Percentiles rank a stretch among this genome's conserved stretches.
phyloP scores from a whole-genome alignment of 352 stramenopile species.

The Saprolegnia parasitica region DNA sequence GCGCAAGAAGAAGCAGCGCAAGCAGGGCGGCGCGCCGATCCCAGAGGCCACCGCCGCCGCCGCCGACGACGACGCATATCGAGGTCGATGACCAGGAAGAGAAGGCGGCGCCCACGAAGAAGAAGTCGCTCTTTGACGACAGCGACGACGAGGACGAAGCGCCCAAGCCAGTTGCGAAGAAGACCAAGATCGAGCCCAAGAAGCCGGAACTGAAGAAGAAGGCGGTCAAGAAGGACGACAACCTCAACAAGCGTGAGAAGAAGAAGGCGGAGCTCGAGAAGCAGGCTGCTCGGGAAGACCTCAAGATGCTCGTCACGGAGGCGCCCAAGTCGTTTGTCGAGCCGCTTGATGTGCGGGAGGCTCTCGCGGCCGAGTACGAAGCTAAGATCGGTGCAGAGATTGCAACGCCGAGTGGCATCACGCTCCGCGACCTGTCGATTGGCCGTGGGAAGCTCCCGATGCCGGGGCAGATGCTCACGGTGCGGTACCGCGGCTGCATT shows the following conservation, averaged over 20 bases:
- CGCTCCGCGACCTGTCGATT: constrained; percentile 49
- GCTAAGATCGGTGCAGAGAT: constrained; percentile 48
- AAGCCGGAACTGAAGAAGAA: constrained; percentile 30
- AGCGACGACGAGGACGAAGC: constrained; percentile 29
- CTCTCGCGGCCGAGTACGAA: constrained; percentile 49
- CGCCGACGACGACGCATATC: constrained; percentile 30
- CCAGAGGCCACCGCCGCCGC: constrained; percentile 33
- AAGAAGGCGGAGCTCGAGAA: constrained; percentile 36
- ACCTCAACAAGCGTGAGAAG: constrained; percentile 35
- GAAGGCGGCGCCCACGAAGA: constrained; percentile 26
- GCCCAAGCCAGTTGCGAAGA: constrained; percentile 31
- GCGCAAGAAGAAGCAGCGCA: constrained; percentile 78
- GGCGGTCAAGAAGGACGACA: constrained; percentile 21
- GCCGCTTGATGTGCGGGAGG: constrained; percentile 40
- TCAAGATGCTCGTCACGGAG: constrained; percentile 27
- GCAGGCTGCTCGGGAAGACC: constrained; percentile 32
- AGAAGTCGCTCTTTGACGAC: constrained; percentile 30
- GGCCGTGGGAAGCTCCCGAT: constrained; percentile 49
- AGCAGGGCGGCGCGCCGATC: constrained; percentile 39
- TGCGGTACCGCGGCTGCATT: constrained; percentile 60
- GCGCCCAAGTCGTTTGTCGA: constrained; percentile 33
- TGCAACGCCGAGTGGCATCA: constrained; percentile 48
- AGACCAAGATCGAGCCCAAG: constrained; percentile 3
- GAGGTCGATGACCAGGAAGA: constrained; percentile 33
- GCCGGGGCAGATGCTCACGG: constrained; percentile 62